Evolutionary conservation across 2,329 filamentous ascomycete species (phyloP).

Genomic region (Ophiosphaerella narmari): DNA sequence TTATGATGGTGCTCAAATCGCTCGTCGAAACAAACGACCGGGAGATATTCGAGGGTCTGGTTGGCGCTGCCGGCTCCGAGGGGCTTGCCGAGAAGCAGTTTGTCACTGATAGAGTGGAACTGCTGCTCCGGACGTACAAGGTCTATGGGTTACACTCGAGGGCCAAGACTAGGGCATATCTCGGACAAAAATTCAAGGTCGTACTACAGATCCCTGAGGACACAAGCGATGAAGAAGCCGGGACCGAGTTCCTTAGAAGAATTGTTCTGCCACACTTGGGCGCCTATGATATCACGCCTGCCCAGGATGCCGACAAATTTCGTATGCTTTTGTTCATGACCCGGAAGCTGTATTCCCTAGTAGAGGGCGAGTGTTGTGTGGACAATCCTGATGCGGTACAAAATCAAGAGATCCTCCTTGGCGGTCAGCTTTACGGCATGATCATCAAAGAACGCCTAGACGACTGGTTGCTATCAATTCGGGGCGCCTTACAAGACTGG

Average conservation of each 20-base stretch:
- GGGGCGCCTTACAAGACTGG: conserved; percentile 60
- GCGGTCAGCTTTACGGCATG: conserved; percentile 92
- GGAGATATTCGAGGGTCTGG: conserved; percentile 92
- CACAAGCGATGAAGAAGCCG: conserved; percentile 85
- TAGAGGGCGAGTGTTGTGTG: conserved; percentile 86
- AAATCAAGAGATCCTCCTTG: conserved; percentile 92
- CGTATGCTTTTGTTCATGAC: conserved; percentile 94
- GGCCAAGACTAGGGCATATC: conserved; percentile 79
- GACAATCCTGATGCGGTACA: conserved; percentile 97
- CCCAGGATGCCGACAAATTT: conserved; percentile 90
- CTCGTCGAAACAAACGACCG: conserved; percentile 94
- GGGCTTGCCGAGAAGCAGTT: conserved; percentile 83
- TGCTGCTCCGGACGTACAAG: conserved; percentile 92
- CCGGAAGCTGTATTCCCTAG: conserved; percentile 89
- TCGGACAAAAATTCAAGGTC: conserved; percentile 89
- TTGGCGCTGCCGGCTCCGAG: conserved; percentile 76
- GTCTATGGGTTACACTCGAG: conserved; percentile 82
- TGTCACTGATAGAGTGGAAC: conserved; percentile 89
- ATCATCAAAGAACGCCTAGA: conserved; percentile 94
- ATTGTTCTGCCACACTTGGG: conserved; percentile 92
- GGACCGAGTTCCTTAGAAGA: conserved; percentile 86
- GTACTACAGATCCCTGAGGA: conserved; percentile 84
- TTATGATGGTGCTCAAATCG: conserved; percentile 96
- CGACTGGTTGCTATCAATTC: conserved; percentile 77
- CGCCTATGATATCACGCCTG: conserved; percentile 79